Conservation (phyloP, 2,329 filamentous ascomycete genomes). For the Dendrostoma leiphaemia region DNA sequence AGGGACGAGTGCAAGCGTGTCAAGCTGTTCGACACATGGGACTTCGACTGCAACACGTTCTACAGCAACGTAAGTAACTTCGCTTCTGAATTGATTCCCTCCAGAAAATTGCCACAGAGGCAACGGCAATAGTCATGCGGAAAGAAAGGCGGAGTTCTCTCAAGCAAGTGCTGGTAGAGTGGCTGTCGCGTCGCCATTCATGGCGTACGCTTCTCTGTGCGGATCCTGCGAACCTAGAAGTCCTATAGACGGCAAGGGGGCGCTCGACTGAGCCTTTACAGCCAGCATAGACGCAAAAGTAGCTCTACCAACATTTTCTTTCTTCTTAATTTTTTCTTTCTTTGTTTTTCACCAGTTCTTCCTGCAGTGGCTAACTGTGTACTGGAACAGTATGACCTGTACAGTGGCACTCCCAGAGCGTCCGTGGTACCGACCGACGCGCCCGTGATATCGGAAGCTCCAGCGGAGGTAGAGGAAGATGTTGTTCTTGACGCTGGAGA, state of each 20-base stretch:
- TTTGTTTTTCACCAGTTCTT: neutral
- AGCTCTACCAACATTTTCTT: neutral
- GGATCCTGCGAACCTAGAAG: neutral
- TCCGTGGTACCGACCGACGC: constrained; percentile 8
- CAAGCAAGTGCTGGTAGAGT: constrained; percentile 9
- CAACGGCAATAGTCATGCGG: constrained; percentile 1
- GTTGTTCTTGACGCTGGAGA: constrained; percentile 12
- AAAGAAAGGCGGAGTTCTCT: neutral
- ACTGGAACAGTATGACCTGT: constrained; percentile 46
- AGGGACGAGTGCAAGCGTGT: constrained; percentile 80
- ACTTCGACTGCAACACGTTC: constrained; percentile 98
- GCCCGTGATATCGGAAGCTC: constrained; percentile 20
- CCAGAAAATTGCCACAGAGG: constrained; percentile 32
- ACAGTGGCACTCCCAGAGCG: constrained; percentile 25
- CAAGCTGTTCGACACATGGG: constrained; percentile 87
- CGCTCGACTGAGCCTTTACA: neutral
- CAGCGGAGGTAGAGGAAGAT: constrained; percentile 10
- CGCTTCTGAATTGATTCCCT: constrained; percentile 34
- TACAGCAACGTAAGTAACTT: constrained; percentile 71
- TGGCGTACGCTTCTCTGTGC: neutral
- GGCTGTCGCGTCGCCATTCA: neutral
- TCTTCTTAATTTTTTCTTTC: neutral
- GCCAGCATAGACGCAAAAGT: neutral
- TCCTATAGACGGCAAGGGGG: constrained; percentile 15
- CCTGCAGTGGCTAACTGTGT: neutral